A percentile compares a stretch with the other conserved stretches of the same genome.
These are phyloP conservation scores for Phytophthora sojae DNA, from an alignment of 352 stramenopile species.

Conservation along the genomic window DNA sequence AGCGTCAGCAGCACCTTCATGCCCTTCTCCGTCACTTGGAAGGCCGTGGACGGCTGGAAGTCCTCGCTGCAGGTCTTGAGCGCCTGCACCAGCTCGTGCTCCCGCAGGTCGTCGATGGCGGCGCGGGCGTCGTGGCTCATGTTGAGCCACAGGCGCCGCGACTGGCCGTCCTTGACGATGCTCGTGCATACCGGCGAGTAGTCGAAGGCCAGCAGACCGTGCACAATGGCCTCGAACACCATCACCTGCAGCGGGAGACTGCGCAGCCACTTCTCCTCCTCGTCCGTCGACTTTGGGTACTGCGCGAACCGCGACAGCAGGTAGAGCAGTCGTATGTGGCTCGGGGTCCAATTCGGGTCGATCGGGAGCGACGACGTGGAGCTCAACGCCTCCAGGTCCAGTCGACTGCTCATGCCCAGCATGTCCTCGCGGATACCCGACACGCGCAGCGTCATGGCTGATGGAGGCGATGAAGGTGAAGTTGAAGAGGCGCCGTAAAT, in stretches of 20 bases:
- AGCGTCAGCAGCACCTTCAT: conserved; percentile 54
- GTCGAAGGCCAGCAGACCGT: conserved; percentile 95
- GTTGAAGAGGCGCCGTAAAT: neutral
- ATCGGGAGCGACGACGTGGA: neutral
- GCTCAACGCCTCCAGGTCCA: conserved; percentile 12
- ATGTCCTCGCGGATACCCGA: conserved; percentile 45
- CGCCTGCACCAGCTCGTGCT: conserved; percentile 95
- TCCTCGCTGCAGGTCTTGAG: conserved; percentile 94
- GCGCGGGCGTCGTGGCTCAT: conserved; percentile 96
- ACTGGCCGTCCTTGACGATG: conserved; percentile 93
- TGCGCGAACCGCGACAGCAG: conserved; percentile 96
- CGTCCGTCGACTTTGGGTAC: conserved; percentile 85
- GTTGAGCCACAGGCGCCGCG: conserved; percentile 93
- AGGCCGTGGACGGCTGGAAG: conserved; percentile 96
- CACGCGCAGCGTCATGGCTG: conserved; percentile 22
- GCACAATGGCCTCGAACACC: conserved; percentile 97
- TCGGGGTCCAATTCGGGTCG: conserved; percentile 65
- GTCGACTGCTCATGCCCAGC: conserved; percentile 33
- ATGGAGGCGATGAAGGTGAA: no score
- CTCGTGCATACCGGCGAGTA: conserved; percentile 96
- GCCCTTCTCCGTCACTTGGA: conserved; percentile 80
- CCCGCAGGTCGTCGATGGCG: conserved; percentile 95
- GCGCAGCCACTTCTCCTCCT: conserved; percentile 96
- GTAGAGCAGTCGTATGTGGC: conserved; percentile 97
- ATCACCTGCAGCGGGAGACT: conserved; percentile 96